Evolutionary conservation across 2,329 filamentous ascomycete genomes (phyloP).

Genomic region (Penicillium psychrosexuale): DNA sequence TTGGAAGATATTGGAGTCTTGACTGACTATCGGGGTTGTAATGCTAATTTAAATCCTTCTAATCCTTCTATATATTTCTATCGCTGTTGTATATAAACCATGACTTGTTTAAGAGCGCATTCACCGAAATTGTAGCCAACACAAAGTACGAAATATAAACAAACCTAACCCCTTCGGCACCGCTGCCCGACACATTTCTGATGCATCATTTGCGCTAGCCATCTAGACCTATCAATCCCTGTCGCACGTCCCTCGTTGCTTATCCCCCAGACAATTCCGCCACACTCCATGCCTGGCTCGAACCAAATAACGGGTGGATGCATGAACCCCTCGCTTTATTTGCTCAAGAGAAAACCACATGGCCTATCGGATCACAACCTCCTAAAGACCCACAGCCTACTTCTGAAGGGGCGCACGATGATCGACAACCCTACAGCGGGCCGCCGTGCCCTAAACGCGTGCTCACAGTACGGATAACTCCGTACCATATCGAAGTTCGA

Average conservation of each 20-base stretch:
- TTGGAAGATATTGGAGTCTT: neutral
- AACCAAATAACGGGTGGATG: slow-evolving; percentile 2
- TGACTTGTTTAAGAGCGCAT: neutral
- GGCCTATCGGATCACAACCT: slow-evolving; percentile 2
- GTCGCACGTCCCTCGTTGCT: slow-evolving; percentile 1
- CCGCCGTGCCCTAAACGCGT: neutral
- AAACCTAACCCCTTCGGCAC: neutral
- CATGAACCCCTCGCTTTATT: slow-evolving; percentile 4
- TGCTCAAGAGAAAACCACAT: neutral
- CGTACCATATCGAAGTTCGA: neutral
- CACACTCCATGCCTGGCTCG: neutral
- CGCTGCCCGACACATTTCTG: slow-evolving; percentile 1
- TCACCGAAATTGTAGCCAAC: neutral
- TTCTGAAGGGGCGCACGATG: neutral
- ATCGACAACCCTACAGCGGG: slow-evolving; percentile 5
- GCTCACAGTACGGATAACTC: neutral
- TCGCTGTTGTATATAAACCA: too few relatives aligned
- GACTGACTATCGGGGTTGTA: neutral
- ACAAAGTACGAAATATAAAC: neutral
- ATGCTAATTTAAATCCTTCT: neutral
- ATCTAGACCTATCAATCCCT: neutral
- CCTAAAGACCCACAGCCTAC: neutral
- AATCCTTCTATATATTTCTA: too few relatives aligned
- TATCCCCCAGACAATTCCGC: slow-evolving; percentile 6
- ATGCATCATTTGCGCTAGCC: neutral